phyloP scores from a whole-genome alignment of 1,284 basidiomycete species.

The Ustilago tritici region DNA sequence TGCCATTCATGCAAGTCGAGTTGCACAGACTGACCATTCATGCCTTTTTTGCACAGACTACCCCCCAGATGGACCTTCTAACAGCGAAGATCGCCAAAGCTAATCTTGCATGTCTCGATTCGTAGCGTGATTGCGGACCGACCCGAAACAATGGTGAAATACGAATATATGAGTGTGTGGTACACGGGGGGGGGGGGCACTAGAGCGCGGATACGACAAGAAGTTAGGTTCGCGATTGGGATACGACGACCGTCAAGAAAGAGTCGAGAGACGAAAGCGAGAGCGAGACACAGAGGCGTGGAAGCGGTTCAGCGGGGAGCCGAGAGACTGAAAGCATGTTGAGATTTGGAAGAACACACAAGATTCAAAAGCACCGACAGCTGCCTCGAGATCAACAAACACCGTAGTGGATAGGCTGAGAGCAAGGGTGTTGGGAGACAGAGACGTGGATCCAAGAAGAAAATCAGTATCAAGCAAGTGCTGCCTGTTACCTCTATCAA shows the following conservation, averaged over 20 bases:
- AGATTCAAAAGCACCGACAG: conserved; percentile 10
- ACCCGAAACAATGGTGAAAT: conserved; percentile 1
- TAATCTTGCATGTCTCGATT: background rate
- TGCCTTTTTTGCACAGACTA: too few species aligned
- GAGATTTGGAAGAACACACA: background rate
- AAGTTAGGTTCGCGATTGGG: background rate
- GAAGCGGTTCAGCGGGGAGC: background rate
- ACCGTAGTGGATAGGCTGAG: background rate
- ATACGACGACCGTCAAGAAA: background rate
- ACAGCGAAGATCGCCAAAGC: conserved; percentile 1
- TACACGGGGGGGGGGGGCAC: too few species aligned
- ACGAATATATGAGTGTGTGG: too few species aligned
- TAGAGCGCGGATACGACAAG: background rate
- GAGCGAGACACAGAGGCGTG: background rate
- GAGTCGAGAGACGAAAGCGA: background rate
- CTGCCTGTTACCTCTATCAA: background rate
- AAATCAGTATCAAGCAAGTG: background rate
- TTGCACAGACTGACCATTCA: too few species aligned
- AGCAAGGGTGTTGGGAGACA: background rate
- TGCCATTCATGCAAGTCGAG: too few species aligned
- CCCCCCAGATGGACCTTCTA: too few species aligned
- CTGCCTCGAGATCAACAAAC: conserved; percentile 6
- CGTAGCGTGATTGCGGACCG: conserved; percentile 11
- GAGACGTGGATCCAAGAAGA: background rate
- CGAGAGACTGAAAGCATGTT: background rate